Base-by-base conservation (phyloP, 345 rosid genomes). In the Syzygium grande region DNA sequence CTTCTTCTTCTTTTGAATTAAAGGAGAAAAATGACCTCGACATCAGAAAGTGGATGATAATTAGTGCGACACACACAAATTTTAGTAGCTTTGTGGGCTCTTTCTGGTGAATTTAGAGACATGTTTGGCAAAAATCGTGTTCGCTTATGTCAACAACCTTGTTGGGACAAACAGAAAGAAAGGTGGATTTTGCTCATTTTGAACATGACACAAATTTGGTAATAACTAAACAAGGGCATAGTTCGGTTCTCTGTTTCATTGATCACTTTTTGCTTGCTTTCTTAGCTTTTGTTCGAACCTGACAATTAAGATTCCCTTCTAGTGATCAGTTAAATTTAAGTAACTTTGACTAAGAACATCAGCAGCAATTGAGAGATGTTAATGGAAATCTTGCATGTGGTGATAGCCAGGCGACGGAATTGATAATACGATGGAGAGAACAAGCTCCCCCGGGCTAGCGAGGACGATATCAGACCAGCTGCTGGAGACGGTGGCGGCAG, bases 391-490 rank as follows among this genome's bases (percentile, higher is more conserved):
- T 54, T 19, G 63, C 23, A 1, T 53, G 51, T 21, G 63, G 86
- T 29, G 58, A 85, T 13, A 85, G 55, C 25, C 30, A 22, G 34
- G 55, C 16, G 78, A 41, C 29, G 27, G 79, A 41, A 30, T 11
- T 21, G 38, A 27, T 11, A n/a, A 16, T 15, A 27, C 52, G 34
- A 92, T 90, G 94, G 98, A 95, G 89, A 97, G 92, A 90, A 88
- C 91, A 89, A 90, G 88, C 89, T 87, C 94, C 15, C 87, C 96
- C 8, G 92, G 94, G 43, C 90, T 97, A 91, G 92, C 90, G 34
- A 88, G 99, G 86, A 95, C 99, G 38, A 95, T 93, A 52, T 97
- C 99, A 7, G 99, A 97, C 52, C 99, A 97, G 56, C 84, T 96
- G 87, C 89, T 90, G 88, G 99, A 96, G 89, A 85, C 95, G 7